phyloP scores from a whole-genome alignment of 495 filamentous ascomycete species.

The Tuber umbilicatum region DNA sequence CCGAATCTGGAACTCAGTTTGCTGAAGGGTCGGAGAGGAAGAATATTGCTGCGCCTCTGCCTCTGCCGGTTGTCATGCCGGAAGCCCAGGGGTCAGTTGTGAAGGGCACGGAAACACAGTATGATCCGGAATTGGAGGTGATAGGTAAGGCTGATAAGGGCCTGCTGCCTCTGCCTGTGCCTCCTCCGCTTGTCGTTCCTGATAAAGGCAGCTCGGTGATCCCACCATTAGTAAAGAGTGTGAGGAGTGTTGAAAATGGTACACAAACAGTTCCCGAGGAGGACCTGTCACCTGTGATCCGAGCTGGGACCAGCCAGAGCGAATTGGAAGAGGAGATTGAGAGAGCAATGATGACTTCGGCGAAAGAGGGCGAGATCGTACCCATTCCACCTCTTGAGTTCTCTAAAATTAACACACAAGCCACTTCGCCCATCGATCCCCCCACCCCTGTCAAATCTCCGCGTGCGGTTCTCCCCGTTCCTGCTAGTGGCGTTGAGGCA shows the following conservation, averaged over 20 bases:
- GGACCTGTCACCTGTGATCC: constrained; percentile 8
- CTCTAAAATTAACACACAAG: constrained; percentile 27
- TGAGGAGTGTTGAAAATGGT: neutral
- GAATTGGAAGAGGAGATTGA: constrained; percentile 1
- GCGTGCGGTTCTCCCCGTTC: constrained; percentile 7
- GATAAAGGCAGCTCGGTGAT: neutral
- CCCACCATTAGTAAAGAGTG: neutral
- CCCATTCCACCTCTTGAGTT: constrained; percentile 28
- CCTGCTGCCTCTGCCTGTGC: neutral
- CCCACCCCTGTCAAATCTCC: neutral
- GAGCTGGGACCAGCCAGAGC: constrained; percentile 16
- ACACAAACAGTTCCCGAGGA: constrained; percentile 7
- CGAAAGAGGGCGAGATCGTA: constrained; percentile 25
- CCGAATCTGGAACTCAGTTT: constrained; percentile 34
- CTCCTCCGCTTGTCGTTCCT: neutral
- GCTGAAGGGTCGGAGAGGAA: constrained; percentile 19
- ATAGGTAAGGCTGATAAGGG: constrained; percentile 1
- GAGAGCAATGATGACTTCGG: constrained; percentile 20
- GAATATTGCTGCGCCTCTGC: neutral
- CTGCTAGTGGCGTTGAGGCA: constrained; percentile 20
- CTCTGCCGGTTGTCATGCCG: constrained; percentile 6
- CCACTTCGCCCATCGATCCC: constrained; percentile 32
- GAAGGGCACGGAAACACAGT: constrained; percentile 31
- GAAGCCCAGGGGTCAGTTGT: constrained; percentile 13
- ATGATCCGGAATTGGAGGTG: constrained; percentile 23